Conservation (phyloP, 345 rosid genomes). For the Gossypium longicalyx region DNA sequence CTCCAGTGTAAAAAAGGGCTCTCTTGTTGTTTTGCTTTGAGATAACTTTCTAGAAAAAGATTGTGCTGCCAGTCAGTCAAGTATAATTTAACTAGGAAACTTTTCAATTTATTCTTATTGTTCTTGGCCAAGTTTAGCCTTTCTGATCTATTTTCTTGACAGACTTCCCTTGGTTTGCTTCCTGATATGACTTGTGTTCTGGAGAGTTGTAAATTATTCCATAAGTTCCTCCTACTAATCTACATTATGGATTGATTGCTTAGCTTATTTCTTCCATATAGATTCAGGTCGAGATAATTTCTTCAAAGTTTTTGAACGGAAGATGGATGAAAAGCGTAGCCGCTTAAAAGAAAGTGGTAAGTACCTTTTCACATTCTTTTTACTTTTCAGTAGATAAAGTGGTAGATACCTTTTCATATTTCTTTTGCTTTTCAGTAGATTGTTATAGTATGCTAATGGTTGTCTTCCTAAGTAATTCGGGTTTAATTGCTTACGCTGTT, state of each 20-base stretch:
- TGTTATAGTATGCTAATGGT: conserved; percentile 6
- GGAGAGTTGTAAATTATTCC: not conserved
- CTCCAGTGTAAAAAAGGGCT: not conserved
- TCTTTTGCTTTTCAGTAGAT: not conserved
- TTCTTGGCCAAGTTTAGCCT: not conserved
- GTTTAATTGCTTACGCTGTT: conserved; percentile 20
- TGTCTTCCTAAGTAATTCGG: not conserved
- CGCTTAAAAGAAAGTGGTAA: conserved; percentile 83
- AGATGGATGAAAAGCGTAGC: conserved; percentile 71
- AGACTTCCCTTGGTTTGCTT: not conserved
- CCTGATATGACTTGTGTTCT: not conserved
- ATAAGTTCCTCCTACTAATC: not conserved
- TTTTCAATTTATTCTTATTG: not conserved
- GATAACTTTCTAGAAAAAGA: not conserved
- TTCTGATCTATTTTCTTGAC: not conserved
- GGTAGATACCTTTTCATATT: conserved; percentile 33
- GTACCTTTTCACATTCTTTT: conserved; percentile 1
- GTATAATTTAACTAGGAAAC: not conserved
- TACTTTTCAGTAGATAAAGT: conserved; percentile 30
- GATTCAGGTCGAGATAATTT: conserved; percentile 62
- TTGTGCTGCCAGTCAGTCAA: not conserved
- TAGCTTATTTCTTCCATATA: conserved; percentile 33
- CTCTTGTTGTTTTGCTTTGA: not conserved
- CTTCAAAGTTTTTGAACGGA: conserved; percentile 71
- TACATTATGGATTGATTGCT: conserved; percentile 15